Conservation (phyloP, 208 protist genomes). For the Trichomonas gallinae region DNA sequence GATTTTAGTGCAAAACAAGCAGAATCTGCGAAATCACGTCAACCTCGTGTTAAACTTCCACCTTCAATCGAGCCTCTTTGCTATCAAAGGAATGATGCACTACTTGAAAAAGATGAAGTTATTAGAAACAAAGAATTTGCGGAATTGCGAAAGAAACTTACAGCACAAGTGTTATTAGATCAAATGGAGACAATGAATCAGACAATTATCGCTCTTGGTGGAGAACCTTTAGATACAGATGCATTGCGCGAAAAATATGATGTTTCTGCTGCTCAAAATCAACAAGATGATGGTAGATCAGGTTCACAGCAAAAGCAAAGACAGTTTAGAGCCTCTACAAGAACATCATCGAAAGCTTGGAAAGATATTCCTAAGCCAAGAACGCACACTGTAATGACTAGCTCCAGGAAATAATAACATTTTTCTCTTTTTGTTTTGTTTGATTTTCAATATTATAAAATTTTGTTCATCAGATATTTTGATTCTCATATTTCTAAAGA, state of each 20-base stretch:
- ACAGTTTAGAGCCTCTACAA: not conserved
- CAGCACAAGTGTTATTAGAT: not conserved
- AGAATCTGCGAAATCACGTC: not conserved
- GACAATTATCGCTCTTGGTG: not conserved
- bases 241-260: not conserved
- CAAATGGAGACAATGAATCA: conserved; percentile 4
- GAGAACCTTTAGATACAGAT: not conserved
- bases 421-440: too few relatives aligned
- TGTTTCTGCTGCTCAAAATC: not conserved
- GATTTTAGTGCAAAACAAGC: not conserved
- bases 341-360: not conserved
- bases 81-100: not conserved
- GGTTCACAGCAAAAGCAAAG: not conserved
- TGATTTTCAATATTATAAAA: too few relatives aligned
- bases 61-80: not conserved
- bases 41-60: not conserved
- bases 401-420: not conserved
- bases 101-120: not conserved
- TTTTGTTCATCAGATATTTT: too few relatives aligned
- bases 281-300: not conserved
- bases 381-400: not conserved
- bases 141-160: not conserved
- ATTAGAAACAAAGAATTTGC: not conserved
- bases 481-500: too few relatives aligned
- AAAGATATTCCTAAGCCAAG: not conserved